phyloP scores from a whole-genome alignment of 345 rosid species.

The Arabidopsis thaliana region DNA sequence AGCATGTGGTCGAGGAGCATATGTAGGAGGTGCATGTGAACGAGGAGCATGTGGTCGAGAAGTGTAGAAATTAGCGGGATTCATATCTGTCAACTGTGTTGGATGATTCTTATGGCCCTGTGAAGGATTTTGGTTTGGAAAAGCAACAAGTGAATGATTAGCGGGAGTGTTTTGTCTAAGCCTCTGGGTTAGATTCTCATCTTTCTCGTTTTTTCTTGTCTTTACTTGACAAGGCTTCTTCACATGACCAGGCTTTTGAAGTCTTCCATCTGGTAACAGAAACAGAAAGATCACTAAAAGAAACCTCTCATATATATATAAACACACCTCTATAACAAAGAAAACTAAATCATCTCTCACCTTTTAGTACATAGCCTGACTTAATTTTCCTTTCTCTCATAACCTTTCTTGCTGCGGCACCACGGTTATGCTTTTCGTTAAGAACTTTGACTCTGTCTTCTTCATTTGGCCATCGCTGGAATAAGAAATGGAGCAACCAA shows the following conservation, averaged over 20 bases:
- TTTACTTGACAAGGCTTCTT: constrained; percentile 43
- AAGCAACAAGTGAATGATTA: constrained; percentile 39
- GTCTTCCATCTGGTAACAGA: constrained; percentile 50
- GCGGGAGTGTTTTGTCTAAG: constrained; percentile 24
- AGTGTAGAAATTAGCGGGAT: constrained; percentile 37
- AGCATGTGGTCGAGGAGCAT: constrained; percentile 18
- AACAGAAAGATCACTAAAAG: constrained; percentile 2
- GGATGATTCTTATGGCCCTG: constrained; percentile 39
- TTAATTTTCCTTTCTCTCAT: constrained; percentile 47
- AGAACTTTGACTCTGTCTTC: constrained; percentile 55
- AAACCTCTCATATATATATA: not conserved
- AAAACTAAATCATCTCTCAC: constrained; percentile 41
- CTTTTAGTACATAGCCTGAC: constrained; percentile 43
- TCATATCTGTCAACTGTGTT: constrained; percentile 32
- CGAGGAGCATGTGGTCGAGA: constrained; percentile 36
- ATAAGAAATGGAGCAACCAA: constrained; percentile 20
- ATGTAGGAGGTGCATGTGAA: constrained; percentile 7
- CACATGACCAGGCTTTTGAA: constrained; percentile 44
- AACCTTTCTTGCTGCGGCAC: constrained; percentile 60
- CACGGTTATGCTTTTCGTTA: constrained; percentile 68
- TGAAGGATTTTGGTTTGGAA: constrained; percentile 36
- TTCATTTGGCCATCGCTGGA: constrained; percentile 60
- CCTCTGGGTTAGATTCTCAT: constrained; percentile 25
- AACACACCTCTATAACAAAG: constrained; percentile 16
- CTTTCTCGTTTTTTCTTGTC: constrained; percentile 40